A percentile compares a stretch with the other conserved stretches of the same genome.
Evolutionary conservation across 179 eudicot genomes (phyloP).

Genomic region (Spinacia oleracea): DNA sequence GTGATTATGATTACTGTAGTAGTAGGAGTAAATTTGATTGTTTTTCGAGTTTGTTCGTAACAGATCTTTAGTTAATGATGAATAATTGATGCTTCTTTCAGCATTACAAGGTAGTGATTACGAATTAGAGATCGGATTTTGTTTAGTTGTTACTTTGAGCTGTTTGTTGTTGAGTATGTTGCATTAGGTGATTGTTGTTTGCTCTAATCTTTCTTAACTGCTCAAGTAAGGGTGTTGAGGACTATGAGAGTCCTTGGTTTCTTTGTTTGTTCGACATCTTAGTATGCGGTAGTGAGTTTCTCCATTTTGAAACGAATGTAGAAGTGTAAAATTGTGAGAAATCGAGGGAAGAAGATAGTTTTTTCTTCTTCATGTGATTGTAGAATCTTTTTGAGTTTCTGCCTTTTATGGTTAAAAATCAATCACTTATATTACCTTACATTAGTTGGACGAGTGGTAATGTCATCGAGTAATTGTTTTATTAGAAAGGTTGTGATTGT

Average conservation of each 20-base stretch:
- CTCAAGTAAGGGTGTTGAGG: too few relatives aligned
- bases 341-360: not conserved
- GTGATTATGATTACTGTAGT: not conserved
- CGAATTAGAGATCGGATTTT: not conserved
- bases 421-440: not conserved
- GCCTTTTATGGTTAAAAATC: not conserved
- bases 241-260: not conserved
- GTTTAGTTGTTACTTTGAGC: not conserved
- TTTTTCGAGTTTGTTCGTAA: not conserved
- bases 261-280: not conserved
- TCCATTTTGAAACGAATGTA: too few relatives aligned
- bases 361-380: not conserved
- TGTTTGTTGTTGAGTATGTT: not conserved
- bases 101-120: not conserved
- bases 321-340: not conserved
- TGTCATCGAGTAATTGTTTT: not conserved
- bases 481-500: not conserved
- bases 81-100: not conserved
- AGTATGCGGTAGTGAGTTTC: not conserved
- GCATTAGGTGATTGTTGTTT: not conserved
- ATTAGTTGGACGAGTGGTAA: not conserved
- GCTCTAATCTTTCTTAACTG: not conserved
- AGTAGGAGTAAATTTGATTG: not conserved
- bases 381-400: not conserved
- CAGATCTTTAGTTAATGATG: not conserved